These are phyloP conservation scores for Flaveria floridana DNA, from an alignment of 140 eudicot genomes.

Conservation along the genomic window DNA sequence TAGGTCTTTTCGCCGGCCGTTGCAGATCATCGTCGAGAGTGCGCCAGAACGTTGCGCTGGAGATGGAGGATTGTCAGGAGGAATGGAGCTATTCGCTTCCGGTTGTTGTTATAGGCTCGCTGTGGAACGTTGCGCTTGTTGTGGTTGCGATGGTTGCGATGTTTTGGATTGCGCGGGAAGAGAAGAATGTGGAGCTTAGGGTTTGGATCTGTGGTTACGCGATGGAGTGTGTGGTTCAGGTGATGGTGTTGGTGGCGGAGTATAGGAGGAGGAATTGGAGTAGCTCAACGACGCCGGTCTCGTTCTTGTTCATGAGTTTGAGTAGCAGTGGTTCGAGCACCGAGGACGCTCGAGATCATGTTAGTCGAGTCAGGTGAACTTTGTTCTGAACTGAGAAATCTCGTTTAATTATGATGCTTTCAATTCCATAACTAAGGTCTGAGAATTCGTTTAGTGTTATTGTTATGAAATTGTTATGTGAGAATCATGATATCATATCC, in stretches of 20 bases:
- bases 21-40: slow-evolving; percentile 63
- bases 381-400: background rate
- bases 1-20: slow-evolving; percentile 49
- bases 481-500: background rate
- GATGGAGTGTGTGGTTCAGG: slow-evolving; percentile 60
- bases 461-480: background rate
- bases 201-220: slow-evolving; percentile 71
- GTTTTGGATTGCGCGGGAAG: slow-evolving; percentile 44
- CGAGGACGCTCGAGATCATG: background rate
- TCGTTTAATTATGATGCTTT: slow-evolving; percentile 24
- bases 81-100: slow-evolving; percentile 80
- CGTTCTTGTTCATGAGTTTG: slow-evolving; percentile 1
- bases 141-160: slow-evolving; percentile 48
- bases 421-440: background rate
- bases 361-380: slow-evolving; percentile 29
- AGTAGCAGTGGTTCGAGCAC: slow-evolving; percentile 19
- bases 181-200: slow-evolving; percentile 63
- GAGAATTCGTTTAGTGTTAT: background rate
- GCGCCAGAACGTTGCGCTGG: slow-evolving; percentile 63
- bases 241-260: slow-evolving; percentile 64
- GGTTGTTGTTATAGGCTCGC: slow-evolving; percentile 59
- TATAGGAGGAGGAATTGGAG: slow-evolving; percentile 46
- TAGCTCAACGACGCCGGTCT: background rate
- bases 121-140: slow-evolving; percentile 66
- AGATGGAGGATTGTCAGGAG: slow-evolving; percentile 66